A percentile compares a stretch with the other conserved stretches of the same genome.
These are phyloP conservation scores for Diaporthe citrichinensis DNA, from an alignment of 2,329 filamentous ascomycete species.

Conservation along the genomic window DNA sequence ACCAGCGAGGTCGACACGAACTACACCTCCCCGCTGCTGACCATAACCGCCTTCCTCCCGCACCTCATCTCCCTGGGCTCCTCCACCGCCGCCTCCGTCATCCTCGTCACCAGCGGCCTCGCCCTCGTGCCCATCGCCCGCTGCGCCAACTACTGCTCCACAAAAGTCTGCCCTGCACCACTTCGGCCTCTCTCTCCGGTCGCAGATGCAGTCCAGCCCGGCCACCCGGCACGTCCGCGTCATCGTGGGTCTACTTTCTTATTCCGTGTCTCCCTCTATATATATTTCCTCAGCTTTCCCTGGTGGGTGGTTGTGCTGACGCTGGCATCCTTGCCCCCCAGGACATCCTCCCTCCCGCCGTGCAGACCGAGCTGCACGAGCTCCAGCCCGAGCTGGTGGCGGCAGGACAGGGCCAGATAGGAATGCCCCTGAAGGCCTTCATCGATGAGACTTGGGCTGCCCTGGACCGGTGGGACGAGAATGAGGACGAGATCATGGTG, in stretches of 20 bases:
- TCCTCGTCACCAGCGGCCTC: conserved; percentile 59
- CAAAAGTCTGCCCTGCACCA: conserved; percentile 68
- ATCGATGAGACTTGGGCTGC: conserved; percentile 60
- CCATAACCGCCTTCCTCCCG: conserved; percentile 62
- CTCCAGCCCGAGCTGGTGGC: conserved; percentile 54
- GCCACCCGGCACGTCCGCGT: conserved; percentile 55
- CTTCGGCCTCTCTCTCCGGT: conserved; percentile 54
- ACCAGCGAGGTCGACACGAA: conserved; percentile 62
- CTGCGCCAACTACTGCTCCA: conserved; percentile 66
- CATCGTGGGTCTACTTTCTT: conserved; percentile 50
- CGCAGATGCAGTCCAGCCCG: conserved; percentile 43
- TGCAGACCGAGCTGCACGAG: conserved; percentile 65
- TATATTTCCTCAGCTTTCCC: neutral
- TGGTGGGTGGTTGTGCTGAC: neutral
- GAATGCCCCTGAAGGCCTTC: conserved; percentile 50
- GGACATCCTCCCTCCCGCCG: conserved; percentile 62
- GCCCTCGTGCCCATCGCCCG: conserved; percentile 61
- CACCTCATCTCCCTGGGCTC: conserved; percentile 52
- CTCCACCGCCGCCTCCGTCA: conserved; percentile 45
- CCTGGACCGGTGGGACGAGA: conserved; percentile 56
- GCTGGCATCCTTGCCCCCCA: neutral
- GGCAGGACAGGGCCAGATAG: conserved; percentile 48
- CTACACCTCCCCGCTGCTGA: conserved; percentile 60
- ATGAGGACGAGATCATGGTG: conserved; percentile 50
- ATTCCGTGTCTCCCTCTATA: neutral